These are phyloP conservation scores for Penicillium samsonianum DNA, from an alignment of 495 filamentous ascomycete species.

Conservation along the genomic window DNA sequence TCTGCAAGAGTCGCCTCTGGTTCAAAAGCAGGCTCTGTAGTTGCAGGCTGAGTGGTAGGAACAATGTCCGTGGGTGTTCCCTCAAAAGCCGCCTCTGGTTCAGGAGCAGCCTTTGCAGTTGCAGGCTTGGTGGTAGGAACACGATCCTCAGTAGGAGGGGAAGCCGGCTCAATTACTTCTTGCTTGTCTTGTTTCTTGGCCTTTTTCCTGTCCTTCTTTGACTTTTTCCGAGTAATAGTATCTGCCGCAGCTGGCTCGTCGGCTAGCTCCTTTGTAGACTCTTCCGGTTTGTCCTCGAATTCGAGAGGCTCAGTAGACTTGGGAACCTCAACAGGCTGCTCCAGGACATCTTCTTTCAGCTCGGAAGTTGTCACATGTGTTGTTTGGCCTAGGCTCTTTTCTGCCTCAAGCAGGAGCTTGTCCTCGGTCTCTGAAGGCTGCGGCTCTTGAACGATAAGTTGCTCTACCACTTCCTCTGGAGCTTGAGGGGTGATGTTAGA, in stretches of 20 bases:
- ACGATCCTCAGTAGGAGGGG: not conserved
- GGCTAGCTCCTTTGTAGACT: not conserved
- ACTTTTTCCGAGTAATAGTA: conserved; percentile 30
- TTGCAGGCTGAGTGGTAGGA: not conserved
- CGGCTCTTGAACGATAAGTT: not conserved
- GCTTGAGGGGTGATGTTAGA: not conserved
- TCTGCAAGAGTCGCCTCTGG: not conserved
- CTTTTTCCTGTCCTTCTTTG: conserved; percentile 48
- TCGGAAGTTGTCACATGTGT: not conserved
- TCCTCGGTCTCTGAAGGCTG: not conserved
- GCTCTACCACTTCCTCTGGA: not conserved
- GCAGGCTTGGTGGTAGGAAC: not conserved
- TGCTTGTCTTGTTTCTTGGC: conserved; percentile 36
- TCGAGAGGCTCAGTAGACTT: not conserved
- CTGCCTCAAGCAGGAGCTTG: not conserved
- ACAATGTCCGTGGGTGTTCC: not conserved
- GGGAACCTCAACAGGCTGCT: not conserved
- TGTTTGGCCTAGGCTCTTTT: not conserved
- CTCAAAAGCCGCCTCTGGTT: not conserved
- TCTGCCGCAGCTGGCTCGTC: conserved; percentile 6
- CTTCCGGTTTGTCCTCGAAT: not conserved
- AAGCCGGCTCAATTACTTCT: conserved; percentile 11
- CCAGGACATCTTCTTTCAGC: not conserved
- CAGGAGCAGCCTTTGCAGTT: not conserved
- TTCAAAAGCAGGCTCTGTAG: not conserved